Evolutionary conservation across 371 early-diverging fungal species (phyloP).

Genomic region (Astathelohania contejeani): DNA sequence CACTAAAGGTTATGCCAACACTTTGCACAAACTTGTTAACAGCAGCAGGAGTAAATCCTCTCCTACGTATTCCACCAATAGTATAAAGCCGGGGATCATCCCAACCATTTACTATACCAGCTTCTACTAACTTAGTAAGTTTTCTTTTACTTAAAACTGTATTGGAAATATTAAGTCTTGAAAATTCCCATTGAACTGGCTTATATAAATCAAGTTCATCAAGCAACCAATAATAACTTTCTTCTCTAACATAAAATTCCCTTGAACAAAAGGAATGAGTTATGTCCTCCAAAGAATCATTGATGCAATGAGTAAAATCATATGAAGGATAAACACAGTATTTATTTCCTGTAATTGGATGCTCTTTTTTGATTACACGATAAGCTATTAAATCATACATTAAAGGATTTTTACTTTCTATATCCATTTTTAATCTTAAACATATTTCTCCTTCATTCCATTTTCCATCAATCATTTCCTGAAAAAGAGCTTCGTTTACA

Average conservation of each 20-base stretch:
- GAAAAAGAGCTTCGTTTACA: slow-evolving; percentile 75
- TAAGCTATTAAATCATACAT: slow-evolving; percentile 97
- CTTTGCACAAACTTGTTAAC: slow-evolving; percentile 92
- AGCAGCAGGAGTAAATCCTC: slow-evolving; percentile 92
- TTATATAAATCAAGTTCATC: slow-evolving; percentile 92
- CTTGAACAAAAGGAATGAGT: slow-evolving; percentile 96
- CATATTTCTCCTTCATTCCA: slow-evolving; percentile 77
- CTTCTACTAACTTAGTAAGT: slow-evolving; percentile 69
- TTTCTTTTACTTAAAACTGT: slow-evolving; percentile 94
- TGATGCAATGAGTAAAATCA: slow-evolving; percentile 93
- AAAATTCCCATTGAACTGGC: slow-evolving; percentile 99
- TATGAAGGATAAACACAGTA: slow-evolving; percentile 98
- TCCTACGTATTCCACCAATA: slow-evolving; percentile 76
- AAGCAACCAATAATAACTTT: slow-evolving; percentile 95
- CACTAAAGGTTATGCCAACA: slow-evolving; percentile 69
- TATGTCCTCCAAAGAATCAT: slow-evolving; percentile 96
- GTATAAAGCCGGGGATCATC: slow-evolving; percentile 97
- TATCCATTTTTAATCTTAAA: slow-evolving; percentile 95
- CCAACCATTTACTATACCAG: slow-evolving; percentile 65
- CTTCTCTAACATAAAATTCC: slow-evolving; percentile 80
- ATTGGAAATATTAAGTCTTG: slow-evolving; percentile 79
- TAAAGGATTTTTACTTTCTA: slow-evolving; percentile 79
- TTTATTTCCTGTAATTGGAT: slow-evolving; percentile 64
- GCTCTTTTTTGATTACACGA: slow-evolving; percentile 73
- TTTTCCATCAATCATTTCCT: slow-evolving; percentile 86